These are phyloP conservation scores for Exophiala lecanii-corni DNA, from an alignment of 2,329 filamentous ascomycete genomes.

Conservation along the genomic window DNA sequence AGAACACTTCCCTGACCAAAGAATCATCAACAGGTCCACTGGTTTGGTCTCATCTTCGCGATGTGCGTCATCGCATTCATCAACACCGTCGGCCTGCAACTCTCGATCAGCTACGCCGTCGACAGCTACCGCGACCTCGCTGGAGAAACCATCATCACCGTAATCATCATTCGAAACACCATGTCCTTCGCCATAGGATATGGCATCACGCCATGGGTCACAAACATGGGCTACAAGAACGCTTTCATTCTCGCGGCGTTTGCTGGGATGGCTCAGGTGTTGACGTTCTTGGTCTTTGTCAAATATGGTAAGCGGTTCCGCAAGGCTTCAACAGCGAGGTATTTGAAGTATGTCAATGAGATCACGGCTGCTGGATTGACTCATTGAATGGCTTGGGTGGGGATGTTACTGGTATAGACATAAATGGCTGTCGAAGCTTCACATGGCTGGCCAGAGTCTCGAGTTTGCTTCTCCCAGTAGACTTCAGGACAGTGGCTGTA, in stretches of 20 bases:
- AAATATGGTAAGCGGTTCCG: slow-evolving; percentile 38
- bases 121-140: slow-evolving; percentile 47
- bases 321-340: not conserved
- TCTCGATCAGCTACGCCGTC: slow-evolving; percentile 45
- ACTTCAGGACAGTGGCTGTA: no score
- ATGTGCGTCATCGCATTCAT: slow-evolving; percentile 45
- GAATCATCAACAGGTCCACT: slow-evolving; percentile 45
- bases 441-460: no score
- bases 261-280: slow-evolving; percentile 34
- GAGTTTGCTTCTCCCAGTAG: no score
- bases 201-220: slow-evolving; percentile 43
- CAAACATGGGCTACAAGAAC: slow-evolving; percentile 39
- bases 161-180: slow-evolving; percentile 48
- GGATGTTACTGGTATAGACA: no score
- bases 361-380: not conserved
- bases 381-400: slow-evolving; percentile 1
- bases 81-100: slow-evolving; percentile 41
- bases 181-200: slow-evolving; percentile 50
- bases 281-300: slow-evolving; percentile 44
- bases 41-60: slow-evolving; percentile 46
- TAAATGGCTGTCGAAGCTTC: no score
- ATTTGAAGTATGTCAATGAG: not conserved
- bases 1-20: no score
- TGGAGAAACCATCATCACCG: slow-evolving; percentile 47
- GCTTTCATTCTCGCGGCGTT: slow-evolving; percentile 43